Percentiles rank a stretch among this genome's conserved stretches.
Conservation (phyloP, 2,329 filamentous ascomycete genomes). For the Salinomyces thailandicus region DNA sequence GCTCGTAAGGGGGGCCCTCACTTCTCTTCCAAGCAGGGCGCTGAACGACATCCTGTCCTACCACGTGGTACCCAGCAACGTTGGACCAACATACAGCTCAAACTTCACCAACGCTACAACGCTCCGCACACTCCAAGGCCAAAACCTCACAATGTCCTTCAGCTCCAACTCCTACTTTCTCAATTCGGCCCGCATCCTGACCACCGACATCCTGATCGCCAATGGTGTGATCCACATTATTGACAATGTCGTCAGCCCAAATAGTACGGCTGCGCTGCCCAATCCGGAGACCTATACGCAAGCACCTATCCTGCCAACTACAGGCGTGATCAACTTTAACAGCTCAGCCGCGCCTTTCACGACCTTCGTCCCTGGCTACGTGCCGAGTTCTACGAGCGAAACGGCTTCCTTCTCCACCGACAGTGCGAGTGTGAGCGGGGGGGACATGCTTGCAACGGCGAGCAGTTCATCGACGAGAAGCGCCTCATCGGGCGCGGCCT, state of each 20-base stretch:
- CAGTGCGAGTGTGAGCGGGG: too few relatives aligned
- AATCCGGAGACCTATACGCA: conserved; percentile 30
- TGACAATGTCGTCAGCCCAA: conserved; percentile 38
- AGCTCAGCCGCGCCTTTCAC: conserved; percentile 11
- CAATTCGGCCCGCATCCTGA: conserved; percentile 44
- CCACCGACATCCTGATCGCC: conserved; percentile 40
- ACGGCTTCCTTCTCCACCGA: too few relatives aligned
- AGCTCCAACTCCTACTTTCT: conserved; percentile 35
- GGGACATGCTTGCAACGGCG: too few relatives aligned
- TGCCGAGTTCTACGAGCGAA: background rate
- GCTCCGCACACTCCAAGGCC: conserved; percentile 18
- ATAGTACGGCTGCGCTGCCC: conserved; percentile 27
- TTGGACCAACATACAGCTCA: conserved; percentile 19
- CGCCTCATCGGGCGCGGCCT: too few relatives aligned
- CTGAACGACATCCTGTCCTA: conserved; percentile 27
- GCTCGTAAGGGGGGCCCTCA: conserved; percentile 26
- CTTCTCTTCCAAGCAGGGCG: conserved; percentile 19
- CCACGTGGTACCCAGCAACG: conserved; percentile 22
- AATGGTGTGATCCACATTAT: conserved; percentile 51
- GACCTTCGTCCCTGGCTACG: conserved; percentile 8
- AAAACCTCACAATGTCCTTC: conserved; percentile 36
- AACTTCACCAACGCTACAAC: conserved; percentile 21
- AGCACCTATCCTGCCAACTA: conserved; percentile 22
- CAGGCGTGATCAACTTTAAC: conserved; percentile 5
- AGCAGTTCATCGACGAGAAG: too few relatives aligned